Base-by-base conservation (phyloP, 805 yeast species). In the Teunomyces atbi region DNA sequence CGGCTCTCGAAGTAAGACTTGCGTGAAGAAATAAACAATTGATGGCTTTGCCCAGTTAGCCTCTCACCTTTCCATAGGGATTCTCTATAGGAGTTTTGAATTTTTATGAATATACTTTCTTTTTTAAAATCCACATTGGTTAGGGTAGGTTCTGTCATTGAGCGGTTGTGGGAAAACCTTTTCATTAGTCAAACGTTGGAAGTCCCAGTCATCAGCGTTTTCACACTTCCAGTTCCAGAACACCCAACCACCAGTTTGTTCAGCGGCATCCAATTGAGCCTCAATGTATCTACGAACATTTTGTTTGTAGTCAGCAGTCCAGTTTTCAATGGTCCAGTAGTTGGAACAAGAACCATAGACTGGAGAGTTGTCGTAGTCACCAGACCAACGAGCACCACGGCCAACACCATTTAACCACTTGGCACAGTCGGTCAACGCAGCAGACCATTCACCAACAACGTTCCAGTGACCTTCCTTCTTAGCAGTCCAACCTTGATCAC, bases 141-240 rank as follows among this genome's bases (percentile, higher is more conserved):
- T 77, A 44, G 87, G 86, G 64, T 74, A 86, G 58, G 74, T 66
- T 67, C 97, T 82, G 54, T 73, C 82, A 45, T 69, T 63, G 39
- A 89, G 69, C 21, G 97, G 97, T 64, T 80, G 85, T 40, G 97
- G 97, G 77, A 91, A 84, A 33, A 89, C 61, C 21, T 81, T 83
- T 45, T 77, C 64, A 15, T 65, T 72, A 16, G 78, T 65, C 56
- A 91, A 77, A 52, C 72, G 70, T 57, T 75, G 73, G 71, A 87
- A 77, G 67, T 88, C 96, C 97, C 97, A 91, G 64, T 91, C 97
- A 45, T 84, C 63, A 16, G 88, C 73, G 54, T 67, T 68, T 68
- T 91, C 97, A 21, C 96, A 86, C 75, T 90, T 91, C 85, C 89
- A 90, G 64, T 85, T 81, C 97, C 97, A 91, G 74, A 87, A 85